Base-by-base conservation (phyloP, 495 filamentous ascomycete genomes). In the Penicillium goetzii region DNA sequence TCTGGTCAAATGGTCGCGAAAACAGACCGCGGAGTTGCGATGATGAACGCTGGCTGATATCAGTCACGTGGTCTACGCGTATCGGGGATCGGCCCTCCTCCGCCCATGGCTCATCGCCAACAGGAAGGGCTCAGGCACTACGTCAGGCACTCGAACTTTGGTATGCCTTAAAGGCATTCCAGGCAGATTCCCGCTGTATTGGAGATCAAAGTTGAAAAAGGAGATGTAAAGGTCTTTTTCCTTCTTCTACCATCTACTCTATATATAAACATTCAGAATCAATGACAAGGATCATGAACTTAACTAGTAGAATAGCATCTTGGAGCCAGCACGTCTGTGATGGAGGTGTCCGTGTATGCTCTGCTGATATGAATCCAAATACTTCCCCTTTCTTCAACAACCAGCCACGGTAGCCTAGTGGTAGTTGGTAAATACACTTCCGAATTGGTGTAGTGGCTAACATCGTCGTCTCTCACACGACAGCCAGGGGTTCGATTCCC, bases 401-500 rank as follows among this genome's bases (percentile, higher is more conserved):
- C 4, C 15, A 53, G 50, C 50, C 50, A 53, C 15, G n/a, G 19
- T 53, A 53, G 50, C 50, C 30, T 12, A 53, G 50, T 53, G 25
- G 50, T 17, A 17, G 2, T 33, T 19, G 6, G 50, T n/a, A 2
- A n/a, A 1, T 28, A 30, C 2, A 0, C 6, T 45, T 78, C 72
- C 74, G 74, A 74, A 76, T 71, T 77, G 72, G 76, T 77, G 74
- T 78, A 77, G 65, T 76, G 74, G 76, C 64, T 74, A 76, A 75
- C 76, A 78, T 76, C 71, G 74, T 65, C 67, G 73, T 76, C 72
- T 78, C 70, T 77, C 74, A 78, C 75, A 74, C 73, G 67, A 67
- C 76, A 78, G 72, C 74, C 64, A 58, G 76, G 72, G 74, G 71
- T 76, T 74, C 71, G 76, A 76, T 76, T 76, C 74, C 74, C 74